Conservation (phyloP, 345 rosid genomes). For the Eucalyptus cloeziana region DNA sequence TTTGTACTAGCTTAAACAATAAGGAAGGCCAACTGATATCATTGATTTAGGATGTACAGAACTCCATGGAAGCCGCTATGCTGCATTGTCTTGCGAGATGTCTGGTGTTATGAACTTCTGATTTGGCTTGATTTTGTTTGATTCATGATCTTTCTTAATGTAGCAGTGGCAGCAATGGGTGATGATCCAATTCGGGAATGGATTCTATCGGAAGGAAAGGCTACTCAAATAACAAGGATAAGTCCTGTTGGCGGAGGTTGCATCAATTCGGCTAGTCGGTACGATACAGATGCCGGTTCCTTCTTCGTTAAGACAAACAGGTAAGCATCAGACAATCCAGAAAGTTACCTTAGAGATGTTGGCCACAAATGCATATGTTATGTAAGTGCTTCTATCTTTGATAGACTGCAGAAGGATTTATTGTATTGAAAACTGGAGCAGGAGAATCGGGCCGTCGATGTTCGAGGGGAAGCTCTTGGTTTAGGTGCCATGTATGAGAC, state of each 20-base stretch:
- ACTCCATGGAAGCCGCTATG: background rate
- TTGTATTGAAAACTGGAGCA: constrained; percentile 7
- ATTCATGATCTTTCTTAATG: background rate
- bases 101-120: background rate
- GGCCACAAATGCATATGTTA: background rate
- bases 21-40: background rate
- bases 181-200: constrained; percentile 81
- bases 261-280: constrained; percentile 66
- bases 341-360: background rate
- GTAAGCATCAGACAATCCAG: constrained; percentile 4
- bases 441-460: constrained; percentile 82
- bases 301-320: constrained; percentile 88
- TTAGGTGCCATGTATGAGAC: constrained; percentile 81
- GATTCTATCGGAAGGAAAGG: constrained; percentile 85
- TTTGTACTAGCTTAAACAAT: background rate
- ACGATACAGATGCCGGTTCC: constrained; percentile 71
- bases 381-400: background rate
- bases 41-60: background rate
- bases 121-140: background rate
- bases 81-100: background rate
- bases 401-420: background rate
- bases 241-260: constrained; percentile 91
- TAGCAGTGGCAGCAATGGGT: constrained; percentile 60
- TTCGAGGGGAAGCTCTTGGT: constrained; percentile 93
- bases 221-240: constrained; percentile 49